Evolutionary conservation across 2,329 filamentous ascomycete species (phyloP).

Genomic region (Curvularia spicifera): DNA sequence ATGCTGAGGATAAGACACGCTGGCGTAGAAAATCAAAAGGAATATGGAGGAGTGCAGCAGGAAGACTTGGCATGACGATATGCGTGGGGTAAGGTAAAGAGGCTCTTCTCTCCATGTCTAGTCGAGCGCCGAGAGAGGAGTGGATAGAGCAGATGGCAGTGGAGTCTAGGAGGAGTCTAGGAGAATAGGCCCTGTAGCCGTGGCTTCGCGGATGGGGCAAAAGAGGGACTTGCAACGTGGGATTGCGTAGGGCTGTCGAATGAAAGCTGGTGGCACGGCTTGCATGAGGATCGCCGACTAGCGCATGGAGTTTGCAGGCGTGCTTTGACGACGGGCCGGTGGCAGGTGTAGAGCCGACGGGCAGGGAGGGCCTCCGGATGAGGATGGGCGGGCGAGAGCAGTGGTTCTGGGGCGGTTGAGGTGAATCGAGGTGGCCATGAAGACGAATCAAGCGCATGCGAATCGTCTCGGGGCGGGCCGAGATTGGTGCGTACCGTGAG

Average conservation of each 20-base stretch:
- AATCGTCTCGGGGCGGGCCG: conserved; percentile 12
- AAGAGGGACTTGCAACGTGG: conserved; percentile 23
- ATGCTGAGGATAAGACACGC: conserved; percentile 29
- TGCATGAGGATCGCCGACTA: conserved; percentile 30
- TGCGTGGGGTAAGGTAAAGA: background rate
- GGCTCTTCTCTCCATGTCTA: background rate
- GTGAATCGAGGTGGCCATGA: background rate
- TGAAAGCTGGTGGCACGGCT: conserved; percentile 23
- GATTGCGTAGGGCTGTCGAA: conserved; percentile 37
- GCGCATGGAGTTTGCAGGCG: conserved; percentile 11
- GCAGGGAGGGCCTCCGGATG: background rate
- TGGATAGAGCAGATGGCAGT: background rate
- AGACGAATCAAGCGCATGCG: background rate
- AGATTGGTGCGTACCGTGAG: background rate
- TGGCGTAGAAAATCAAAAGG: conserved; percentile 1
- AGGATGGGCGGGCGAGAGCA: background rate
- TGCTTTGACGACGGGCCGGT: conserved; percentile 7
- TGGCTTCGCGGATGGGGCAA: conserved; percentile 37
- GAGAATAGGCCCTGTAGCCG: background rate
- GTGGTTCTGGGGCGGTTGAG: background rate
- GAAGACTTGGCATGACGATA: conserved; percentile 2
- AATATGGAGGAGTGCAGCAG: conserved; percentile 8
- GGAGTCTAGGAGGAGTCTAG: conserved; percentile 2
- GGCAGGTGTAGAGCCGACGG: background rate
- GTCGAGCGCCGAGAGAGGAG: background rate